Evolutionary conservation across 192 early-diverging fungal species (phyloP), one percentile per base, ranked within the genome.

Genomic region (Cladochytrium replicatum): DNA sequence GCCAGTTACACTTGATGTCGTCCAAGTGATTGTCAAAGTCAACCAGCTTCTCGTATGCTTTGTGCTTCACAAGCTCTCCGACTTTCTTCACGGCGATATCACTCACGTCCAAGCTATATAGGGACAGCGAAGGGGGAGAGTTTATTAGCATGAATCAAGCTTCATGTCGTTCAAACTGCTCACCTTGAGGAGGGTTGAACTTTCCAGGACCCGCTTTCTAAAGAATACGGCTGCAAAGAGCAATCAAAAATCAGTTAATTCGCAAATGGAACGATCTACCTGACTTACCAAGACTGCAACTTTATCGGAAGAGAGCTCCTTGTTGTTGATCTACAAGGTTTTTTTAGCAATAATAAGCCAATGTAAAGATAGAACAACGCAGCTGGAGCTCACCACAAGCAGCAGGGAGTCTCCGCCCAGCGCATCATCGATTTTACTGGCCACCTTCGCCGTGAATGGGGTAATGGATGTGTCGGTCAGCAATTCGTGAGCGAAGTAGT

Each of bases 11-110:
- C 27, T 55, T 46, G 17, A 76, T 52, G 42, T 86, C 61, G 55
- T 86, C 82, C 29, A 86, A 44, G 57, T 86, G 84, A 47, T 68
- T 75, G 31, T 81, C 81, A 50, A 86, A 81, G 51, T 86, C 84
- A 27, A 66, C 58, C 26, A 86, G 3, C 27, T 69, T 49, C 28
- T 54, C 62, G 52, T 69, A 71, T 21, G 64, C 39, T 27, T 59
- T 55, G 0, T 60, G 45, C 15, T 41, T 54, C n/a, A 80, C 50
- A 2, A 66, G n/a, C 8, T 50, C 63, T 13, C 45, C 32, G 22
- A 66, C 1, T 63, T 13, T 64, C 57, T 1, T 32, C 13, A 17
- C 17, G 34, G 34, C 13, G 34, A 37, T 13, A 37, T 37, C 34
- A 13, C 17, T 37, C 17, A 17, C 13, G 17, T 13, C 34, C 34